phyloP scores from a whole-genome alignment of 2,329 filamentous ascomycete genomes.

The Penicillium psychrosexuale region DNA sequence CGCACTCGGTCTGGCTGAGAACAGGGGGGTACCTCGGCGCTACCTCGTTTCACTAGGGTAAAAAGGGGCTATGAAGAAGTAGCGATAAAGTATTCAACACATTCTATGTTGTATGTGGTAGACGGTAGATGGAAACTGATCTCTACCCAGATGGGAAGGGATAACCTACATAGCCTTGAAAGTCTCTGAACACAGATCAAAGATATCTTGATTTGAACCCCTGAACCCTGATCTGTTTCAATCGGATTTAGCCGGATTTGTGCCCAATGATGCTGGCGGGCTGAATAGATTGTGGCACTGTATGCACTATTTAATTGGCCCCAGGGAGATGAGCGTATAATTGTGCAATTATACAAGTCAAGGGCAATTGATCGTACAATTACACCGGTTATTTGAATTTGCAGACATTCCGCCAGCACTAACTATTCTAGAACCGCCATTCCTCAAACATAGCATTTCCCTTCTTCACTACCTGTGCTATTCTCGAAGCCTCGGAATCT shows the following conservation, averaged over 20 bases:
- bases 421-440: conserved; percentile 31
- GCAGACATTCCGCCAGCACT: neutral
- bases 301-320: neutral
- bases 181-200: neutral
- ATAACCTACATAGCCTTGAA: conserved; percentile 9
- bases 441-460: conserved; percentile 36
- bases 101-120: neutral
- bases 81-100: neutral
- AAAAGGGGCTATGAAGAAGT: neutral
- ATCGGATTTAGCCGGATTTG: conserved; percentile 12
- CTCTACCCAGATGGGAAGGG: conserved; percentile 6
- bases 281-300: neutral
- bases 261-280: conserved; percentile 9
- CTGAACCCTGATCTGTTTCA: neutral
- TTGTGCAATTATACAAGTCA: neutral
- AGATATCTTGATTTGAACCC: neutral
- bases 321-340: neutral
- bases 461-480: conserved; percentile 34
- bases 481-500: conserved; percentile 33
- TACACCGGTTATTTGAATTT: neutral
- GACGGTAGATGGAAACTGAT: neutral
- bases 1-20: conserved; percentile 26
- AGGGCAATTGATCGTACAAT: neutral
- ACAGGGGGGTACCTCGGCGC: conserved; percentile 11
- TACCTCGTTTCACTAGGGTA: conserved; percentile 4